phyloP scores from a whole-genome alignment of 306 rosid genomes.

The Cicer arietinum region DNA sequence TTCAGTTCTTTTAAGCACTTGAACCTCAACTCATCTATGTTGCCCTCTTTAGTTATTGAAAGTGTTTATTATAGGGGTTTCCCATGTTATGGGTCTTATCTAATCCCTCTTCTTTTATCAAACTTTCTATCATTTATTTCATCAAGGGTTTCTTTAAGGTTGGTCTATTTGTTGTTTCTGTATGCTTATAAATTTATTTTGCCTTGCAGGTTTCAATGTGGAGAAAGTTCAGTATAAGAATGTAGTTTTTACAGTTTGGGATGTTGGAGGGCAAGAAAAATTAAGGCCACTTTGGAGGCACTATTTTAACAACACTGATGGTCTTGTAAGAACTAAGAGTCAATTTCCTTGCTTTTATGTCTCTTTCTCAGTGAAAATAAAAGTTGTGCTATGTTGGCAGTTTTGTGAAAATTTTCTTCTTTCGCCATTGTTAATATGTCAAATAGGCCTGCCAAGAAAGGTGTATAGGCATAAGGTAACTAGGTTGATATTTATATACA shows the following conservation, averaged over 20 bases:
- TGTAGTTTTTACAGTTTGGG: conserved; percentile 98
- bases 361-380: neutral
- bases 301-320: conserved; percentile 91
- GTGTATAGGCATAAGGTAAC: neutral
- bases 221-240: conserved; percentile 98
- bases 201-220: conserved; percentile 86
- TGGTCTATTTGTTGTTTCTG: conserved; percentile 9
- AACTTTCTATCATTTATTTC: neutral
- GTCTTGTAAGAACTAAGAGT: conserved; percentile 68
- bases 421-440: conserved; percentile 9
- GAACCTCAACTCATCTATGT: too few species aligned
- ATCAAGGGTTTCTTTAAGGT: conserved; percentile 17
- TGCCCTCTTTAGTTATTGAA: too few species aligned
- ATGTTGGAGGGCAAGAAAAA: conserved; percentile 97
- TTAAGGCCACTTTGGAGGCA: conserved; percentile 98
- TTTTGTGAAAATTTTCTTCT: conserved; percentile 18
- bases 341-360: conserved; percentile 19
- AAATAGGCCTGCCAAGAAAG: neutral
- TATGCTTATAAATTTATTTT: conserved; percentile 31
- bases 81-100: too few species aligned
- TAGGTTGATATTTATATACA: conserved; percentile 2
- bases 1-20: conserved; percentile 9
- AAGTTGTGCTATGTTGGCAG: neutral
- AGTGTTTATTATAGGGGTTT: too few species aligned
- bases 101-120: neutral